These are phyloP conservation scores for Globisporangium takayamanum DNA, from an alignment of 352 stramenopile species.

Conservation along the genomic window DNA sequence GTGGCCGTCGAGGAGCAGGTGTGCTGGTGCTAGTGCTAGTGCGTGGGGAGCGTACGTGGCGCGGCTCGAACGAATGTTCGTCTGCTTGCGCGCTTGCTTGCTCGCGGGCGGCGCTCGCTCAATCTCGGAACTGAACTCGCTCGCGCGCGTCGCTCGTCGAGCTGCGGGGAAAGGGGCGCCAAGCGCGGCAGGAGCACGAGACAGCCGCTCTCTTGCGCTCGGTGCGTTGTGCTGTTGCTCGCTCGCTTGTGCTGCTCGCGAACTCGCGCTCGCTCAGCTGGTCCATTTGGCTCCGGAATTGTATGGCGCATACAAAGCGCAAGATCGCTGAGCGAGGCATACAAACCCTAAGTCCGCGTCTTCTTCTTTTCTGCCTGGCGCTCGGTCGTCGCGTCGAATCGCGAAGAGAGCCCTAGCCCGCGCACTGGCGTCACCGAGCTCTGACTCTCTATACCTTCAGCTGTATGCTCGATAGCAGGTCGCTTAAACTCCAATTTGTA, in stretches of 20 bases:
- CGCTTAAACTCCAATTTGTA: no score
- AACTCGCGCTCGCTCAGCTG: no score
- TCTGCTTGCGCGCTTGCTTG: background rate
- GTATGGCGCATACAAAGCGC: background rate
- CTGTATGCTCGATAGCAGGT: no score
- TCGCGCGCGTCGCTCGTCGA: background rate
- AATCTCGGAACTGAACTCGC: background rate
- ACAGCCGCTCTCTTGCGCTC: slow-evolving; percentile 9
- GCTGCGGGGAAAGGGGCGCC: background rate
- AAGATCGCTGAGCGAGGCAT: background rate
- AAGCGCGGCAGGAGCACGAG: background rate
- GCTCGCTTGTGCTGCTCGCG: background rate
- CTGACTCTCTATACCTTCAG: no score
- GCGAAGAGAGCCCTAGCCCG: no score
- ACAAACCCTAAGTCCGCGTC: background rate
- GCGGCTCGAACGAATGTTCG: slow-evolving; percentile 1
- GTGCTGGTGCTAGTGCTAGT: background rate
- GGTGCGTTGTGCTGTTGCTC: slow-evolving; percentile 3
- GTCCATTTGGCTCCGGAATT: no score
- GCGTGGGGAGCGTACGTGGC: background rate
- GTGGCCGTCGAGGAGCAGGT: background rate
- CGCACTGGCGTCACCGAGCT: no score
- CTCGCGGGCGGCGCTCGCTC: background rate
- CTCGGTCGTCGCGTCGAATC: background rate
- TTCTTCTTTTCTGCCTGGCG: background rate